phyloP scores from a whole-genome alignment of 805 yeast genomes.

The Metschnikowia lachancei region DNA sequence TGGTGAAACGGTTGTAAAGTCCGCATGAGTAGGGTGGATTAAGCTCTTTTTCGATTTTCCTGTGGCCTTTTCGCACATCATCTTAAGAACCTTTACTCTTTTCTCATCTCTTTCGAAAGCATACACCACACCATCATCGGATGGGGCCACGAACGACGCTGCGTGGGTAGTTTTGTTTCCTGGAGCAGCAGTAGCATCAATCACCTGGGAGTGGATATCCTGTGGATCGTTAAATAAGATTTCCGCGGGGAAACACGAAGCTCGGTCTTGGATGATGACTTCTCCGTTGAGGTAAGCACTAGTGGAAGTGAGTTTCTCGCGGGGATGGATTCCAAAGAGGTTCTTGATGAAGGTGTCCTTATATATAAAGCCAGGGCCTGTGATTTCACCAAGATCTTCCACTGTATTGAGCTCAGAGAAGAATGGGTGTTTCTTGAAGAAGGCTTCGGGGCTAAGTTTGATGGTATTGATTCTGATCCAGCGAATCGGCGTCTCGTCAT shows the following conservation, averaged over 20 bases:
- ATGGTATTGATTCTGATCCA: slow-evolving; percentile 79
- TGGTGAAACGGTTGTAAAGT: slow-evolving; percentile 63
- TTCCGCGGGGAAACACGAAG: slow-evolving; percentile 93
- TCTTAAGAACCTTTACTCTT: slow-evolving; percentile 65
- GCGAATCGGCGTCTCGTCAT: slow-evolving; percentile 68
- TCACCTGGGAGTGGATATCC: slow-evolving; percentile 54
- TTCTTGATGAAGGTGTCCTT: slow-evolving; percentile 72
- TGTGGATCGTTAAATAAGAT: slow-evolving; percentile 58
- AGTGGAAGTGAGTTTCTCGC: slow-evolving; percentile 64
- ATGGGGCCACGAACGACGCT: slow-evolving; percentile 57
- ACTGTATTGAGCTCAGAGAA: slow-evolving; percentile 49
- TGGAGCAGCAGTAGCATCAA: slow-evolving; percentile 97
- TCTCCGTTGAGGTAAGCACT: slow-evolving; percentile 71
- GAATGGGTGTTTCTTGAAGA: slow-evolving; percentile 34
- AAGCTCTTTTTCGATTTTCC: slow-evolving; percentile 27
- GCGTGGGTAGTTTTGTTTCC: slow-evolving; percentile 96
- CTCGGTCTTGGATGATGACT: slow-evolving; percentile 90
- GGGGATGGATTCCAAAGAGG: slow-evolving; percentile 79
- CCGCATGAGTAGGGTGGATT: slow-evolving; percentile 56
- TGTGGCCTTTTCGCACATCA: slow-evolving; percentile 74
- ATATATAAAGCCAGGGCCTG: slow-evolving; percentile 56
- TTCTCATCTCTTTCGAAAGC: slow-evolving; percentile 87
- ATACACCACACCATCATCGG: slow-evolving; percentile 44
- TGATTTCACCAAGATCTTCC: slow-evolving; percentile 40
- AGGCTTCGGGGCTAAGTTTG: slow-evolving; percentile 41